Evolutionary conservation across 441 rosid species (phyloP).

Genomic region (Adansonia grandidieri): DNA sequence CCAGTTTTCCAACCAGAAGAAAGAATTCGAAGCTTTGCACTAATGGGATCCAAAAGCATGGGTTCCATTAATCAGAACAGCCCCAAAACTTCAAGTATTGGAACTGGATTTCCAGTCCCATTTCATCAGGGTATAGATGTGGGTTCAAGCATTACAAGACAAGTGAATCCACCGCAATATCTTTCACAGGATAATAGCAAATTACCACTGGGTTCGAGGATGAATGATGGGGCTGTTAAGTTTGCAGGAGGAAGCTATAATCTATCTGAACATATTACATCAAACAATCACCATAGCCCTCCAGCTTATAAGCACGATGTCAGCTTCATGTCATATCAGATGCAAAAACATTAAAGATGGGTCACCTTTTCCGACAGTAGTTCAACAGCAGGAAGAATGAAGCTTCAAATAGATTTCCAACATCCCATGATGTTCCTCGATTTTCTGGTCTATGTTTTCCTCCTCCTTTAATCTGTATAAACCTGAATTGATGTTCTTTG

Average conservation of each 20-base stretch:
- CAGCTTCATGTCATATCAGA: conserved; percentile 25
- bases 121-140: conserved; percentile 37
- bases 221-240: neutral
- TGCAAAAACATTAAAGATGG: conserved; percentile 30
- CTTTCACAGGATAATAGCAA: neutral
- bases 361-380: conserved; percentile 35
- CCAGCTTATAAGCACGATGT: neutral
- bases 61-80: conserved; percentile 32
- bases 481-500: neutral
- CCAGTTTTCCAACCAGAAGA: conserved; percentile 42
- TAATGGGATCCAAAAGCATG: conserved; percentile 29
- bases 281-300: conserved; percentile 37
- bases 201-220: neutral
- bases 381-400: conserved; percentile 13
- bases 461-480: neutral
- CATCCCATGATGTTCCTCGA: neutral
- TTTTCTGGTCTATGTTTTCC: neutral
- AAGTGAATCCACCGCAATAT: conserved; percentile 8
- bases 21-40: conserved; percentile 37
- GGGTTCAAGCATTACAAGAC: conserved; percentile 30
- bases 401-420: neutral
- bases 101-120: conserved; percentile 41
- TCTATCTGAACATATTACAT: conserved; percentile 38
- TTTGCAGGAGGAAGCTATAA: conserved; percentile 33
- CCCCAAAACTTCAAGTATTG: conserved; percentile 30